Evolutionary conservation across 306 rosid species (phyloP).

Genomic region (Lagenaria siceraria): DNA sequence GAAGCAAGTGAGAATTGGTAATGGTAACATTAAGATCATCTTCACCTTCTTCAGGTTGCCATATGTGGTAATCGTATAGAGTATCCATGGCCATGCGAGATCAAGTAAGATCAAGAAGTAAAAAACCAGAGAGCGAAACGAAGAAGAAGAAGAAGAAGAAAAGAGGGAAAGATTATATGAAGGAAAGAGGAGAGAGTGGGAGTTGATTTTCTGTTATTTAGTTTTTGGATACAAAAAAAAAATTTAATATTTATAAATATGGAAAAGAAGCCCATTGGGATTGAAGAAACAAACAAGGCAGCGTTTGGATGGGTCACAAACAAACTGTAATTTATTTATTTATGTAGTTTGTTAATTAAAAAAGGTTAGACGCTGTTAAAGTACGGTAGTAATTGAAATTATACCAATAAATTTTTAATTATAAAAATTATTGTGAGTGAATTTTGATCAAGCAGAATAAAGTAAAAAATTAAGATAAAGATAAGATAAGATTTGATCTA

Average conservation of each 20-base stretch:
- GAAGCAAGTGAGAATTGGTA: constrained; percentile 10
- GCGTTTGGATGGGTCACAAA: not conserved
- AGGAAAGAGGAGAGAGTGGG: not conserved
- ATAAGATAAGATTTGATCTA: no score
- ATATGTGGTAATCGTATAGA: constrained; percentile 13
- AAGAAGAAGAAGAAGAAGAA: not conserved
- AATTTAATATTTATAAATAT: not conserved
- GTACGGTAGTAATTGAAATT: no score
- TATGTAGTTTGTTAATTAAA: no score
- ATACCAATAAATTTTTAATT: no score
- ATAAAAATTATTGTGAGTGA: no score
- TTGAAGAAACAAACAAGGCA: not conserved
- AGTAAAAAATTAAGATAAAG: no score
- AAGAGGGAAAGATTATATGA: not conserved
- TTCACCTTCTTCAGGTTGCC: constrained; percentile 2
- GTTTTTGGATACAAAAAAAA: not conserved
- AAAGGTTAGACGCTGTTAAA: no score
- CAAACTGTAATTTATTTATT: not conserved
- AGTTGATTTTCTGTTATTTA: constrained; percentile 1
- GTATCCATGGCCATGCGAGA: constrained; percentile 13
- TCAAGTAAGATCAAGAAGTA: constrained; percentile 4
- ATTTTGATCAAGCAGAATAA: no score
- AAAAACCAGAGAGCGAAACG: not conserved
- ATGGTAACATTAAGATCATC: not conserved
- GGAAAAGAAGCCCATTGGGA: not conserved